These are phyloP conservation scores for Plantago elongata DNA, from an alignment of 257 asterid genomes.

Conservation along the genomic window DNA sequence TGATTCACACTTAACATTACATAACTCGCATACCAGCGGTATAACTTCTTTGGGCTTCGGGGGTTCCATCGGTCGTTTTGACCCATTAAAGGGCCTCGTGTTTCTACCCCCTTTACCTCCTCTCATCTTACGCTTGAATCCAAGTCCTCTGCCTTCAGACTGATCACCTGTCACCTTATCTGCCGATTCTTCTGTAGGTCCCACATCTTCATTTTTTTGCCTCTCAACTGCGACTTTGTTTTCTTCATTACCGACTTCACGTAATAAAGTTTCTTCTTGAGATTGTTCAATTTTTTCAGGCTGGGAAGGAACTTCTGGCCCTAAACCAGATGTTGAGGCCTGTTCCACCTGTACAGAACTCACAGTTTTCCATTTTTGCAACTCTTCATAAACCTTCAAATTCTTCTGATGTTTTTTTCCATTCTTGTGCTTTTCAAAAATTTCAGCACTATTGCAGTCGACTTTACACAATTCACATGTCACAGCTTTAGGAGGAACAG, in stretches of 20 bases:
- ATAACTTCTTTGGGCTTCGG: slow-evolving; percentile 43
- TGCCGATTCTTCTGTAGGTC: slow-evolving; percentile 22
- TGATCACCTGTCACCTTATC: slow-evolving; percentile 17
- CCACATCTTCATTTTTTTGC: slow-evolving; percentile 29
- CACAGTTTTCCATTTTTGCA: slow-evolving; percentile 29
- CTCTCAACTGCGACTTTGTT: slow-evolving; percentile 27
- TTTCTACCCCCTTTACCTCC: slow-evolving; percentile 36
- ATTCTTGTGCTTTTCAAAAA: slow-evolving; percentile 44
- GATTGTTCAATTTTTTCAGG: slow-evolving; percentile 23
- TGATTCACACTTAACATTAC: slow-evolving; percentile 53
- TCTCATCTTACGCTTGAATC: slow-evolving; percentile 36
- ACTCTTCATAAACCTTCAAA: slow-evolving; percentile 38
- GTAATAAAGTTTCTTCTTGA: slow-evolving; percentile 26
- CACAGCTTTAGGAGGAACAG: slow-evolving; percentile 32
- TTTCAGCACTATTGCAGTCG: slow-evolving; percentile 53
- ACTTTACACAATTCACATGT: slow-evolving; percentile 56
- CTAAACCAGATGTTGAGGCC: slow-evolving; percentile 21
- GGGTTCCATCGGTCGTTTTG: slow-evolving; percentile 29
- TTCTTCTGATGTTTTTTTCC: slow-evolving; percentile 65
- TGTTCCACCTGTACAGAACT: slow-evolving; percentile 26
- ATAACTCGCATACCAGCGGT: slow-evolving; percentile 57
- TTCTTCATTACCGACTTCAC: slow-evolving; percentile 27
- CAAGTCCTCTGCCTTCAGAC: slow-evolving; percentile 29
- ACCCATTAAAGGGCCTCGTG: slow-evolving; percentile 27
- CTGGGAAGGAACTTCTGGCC: slow-evolving; percentile 27